Evolutionary conservation across 176 grass and related monocot genomes (phyloP).

Genomic region (Cymbopogon citratus): DNA sequence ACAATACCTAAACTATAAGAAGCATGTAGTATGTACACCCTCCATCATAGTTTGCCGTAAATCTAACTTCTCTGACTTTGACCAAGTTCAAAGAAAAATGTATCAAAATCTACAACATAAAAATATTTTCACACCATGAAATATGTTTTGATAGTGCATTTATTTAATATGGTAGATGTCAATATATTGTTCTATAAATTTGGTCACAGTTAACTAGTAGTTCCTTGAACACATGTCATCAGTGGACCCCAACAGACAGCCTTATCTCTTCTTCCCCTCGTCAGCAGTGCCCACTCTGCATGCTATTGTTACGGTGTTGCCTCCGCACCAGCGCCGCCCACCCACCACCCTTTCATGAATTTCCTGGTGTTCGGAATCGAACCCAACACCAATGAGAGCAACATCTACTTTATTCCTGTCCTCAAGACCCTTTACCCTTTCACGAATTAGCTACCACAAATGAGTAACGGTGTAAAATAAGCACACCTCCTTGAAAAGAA

Average conservation of each 20-base stretch:
- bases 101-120: background rate
- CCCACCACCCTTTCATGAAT: background rate
- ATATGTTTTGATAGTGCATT: background rate
- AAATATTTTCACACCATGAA: background rate
- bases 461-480: background rate
- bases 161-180: background rate
- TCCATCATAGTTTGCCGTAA: background rate
- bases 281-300: background rate
- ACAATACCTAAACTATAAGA: background rate
- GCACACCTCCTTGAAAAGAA: background rate
- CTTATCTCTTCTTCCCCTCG: background rate
- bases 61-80: background rate
- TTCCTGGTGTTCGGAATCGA: background rate
- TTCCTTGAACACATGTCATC: background rate
- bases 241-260: background rate
- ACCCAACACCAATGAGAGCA: background rate
- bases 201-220: background rate
- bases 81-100: background rate
- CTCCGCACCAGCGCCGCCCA: background rate
- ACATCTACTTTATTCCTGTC: background rate
- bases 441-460: background rate
- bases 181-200: background rate
- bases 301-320: too few species aligned
- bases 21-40: background rate
- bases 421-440: background rate